Evolutionary conservation across 2,329 filamentous ascomycete genomes (phyloP), one percentile per base, ranked within the genome.

Genomic region (Colletotrichum neosansevieriae): DNA sequence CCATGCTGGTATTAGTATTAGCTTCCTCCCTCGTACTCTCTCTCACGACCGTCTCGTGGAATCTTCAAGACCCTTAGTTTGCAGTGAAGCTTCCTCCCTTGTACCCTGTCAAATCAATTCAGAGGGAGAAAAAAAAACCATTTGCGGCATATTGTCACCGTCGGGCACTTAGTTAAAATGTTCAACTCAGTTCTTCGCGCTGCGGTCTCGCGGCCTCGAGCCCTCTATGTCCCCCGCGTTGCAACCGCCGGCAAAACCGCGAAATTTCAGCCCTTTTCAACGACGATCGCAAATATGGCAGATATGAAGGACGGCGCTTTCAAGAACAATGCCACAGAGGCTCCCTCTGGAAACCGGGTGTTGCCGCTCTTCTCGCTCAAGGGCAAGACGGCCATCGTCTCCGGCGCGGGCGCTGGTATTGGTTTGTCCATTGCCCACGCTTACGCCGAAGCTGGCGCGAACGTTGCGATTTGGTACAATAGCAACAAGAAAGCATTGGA

Each of bases 381-480:
- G 75, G 90, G 89, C 49, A 87, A 88, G 73, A 92, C 91, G 2
- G 90, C 90, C 36, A 91, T 93, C 71, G 86, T 93, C 47, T 87
- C 89, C 2, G 91, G 91, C 45, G 89, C 89, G 12, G 89, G 84
- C 19, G 86, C 86, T 29, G 91, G 91, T 38, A 92, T 93, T 71
- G 91, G 91, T 47, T 81, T 91, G 29, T 84, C 85, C 5, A 84
- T 92, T 32, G 90, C 89, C 13, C 81, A 90, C 38, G 89, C 83
- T 1, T 83, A 89, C 36, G 90, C 91, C 15, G 91, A 93, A 75
- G 89, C 90, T 15, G 91, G 91, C 56, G 90, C 90, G 66, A 91
- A 92, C 72, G 88, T 93, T 21, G 90, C 89, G 32, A 87, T 92
- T 58, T 92, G 89, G 88, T 93, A 92, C 76, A 90, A 92, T 75